A percentile compares a stretch with the other conserved stretches of the same genome.
These are phyloP conservation scores for Styphnolobium japonicum DNA, from an alignment of 306 rosid species.

Conservation along the genomic window DNA sequence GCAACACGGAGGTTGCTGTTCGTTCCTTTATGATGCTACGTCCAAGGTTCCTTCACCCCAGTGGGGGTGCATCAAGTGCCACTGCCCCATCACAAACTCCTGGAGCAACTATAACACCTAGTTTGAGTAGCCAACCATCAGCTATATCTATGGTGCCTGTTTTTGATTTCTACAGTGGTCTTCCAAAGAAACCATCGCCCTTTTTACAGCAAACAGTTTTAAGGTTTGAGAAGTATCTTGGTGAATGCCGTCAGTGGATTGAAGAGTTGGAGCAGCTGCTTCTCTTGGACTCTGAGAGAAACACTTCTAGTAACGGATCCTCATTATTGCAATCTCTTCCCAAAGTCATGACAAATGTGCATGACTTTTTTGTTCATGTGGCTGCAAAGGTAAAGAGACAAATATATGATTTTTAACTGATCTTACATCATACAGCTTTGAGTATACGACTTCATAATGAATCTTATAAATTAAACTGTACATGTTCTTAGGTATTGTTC, in stretches of 20 bases:
- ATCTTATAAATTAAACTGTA: background rate
- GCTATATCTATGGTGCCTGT: conserved; percentile 71
- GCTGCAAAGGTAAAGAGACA: conserved; percentile 76
- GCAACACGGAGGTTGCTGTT: conserved; percentile 90
- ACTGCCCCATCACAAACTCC: conserved; percentile 66
- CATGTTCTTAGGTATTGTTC: background rate
- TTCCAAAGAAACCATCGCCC: conserved; percentile 91
- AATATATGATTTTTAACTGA: background rate
- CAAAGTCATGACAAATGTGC: conserved; percentile 91
- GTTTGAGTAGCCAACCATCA: conserved; percentile 58
- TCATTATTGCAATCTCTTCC: conserved; percentile 88
- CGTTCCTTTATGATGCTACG: conserved; percentile 91
- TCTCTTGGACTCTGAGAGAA: conserved; percentile 63
- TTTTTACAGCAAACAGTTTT: conserved; percentile 81
- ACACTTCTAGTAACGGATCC: conserved; percentile 49
- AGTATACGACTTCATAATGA: background rate
- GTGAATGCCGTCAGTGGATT: conserved; percentile 87
- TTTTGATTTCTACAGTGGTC: conserved; percentile 89
- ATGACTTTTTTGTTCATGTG: conserved; percentile 90
- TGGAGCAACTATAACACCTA: conserved; percentile 47
- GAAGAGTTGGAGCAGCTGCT: conserved; percentile 95
- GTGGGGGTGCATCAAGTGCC: conserved; percentile 69
- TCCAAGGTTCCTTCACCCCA: conserved; percentile 82
- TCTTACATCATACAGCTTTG: background rate
- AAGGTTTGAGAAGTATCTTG: conserved; percentile 85